phyloP scores from a whole-genome alignment of 306 rosid genomes.

The Oemleria cerasiformis region DNA sequence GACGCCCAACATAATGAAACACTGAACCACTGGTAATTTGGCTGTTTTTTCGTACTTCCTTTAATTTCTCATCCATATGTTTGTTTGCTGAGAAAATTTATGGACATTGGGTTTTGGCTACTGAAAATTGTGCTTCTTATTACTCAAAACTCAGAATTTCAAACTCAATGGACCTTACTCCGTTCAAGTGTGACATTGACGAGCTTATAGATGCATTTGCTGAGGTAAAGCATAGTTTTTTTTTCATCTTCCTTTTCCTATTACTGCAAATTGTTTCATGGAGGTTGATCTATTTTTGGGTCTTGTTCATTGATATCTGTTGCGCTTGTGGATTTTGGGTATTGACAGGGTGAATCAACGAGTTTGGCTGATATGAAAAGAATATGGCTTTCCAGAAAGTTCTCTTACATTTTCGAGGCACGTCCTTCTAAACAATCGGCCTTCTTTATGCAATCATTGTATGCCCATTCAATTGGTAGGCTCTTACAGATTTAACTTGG shows the following conservation, averaged over 20 bases:
- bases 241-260: constrained; percentile 11
- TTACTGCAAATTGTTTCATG: not conserved
- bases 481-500: not conserved
- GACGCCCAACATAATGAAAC: too few species aligned
- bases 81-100: too few species aligned
- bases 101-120: not conserved
- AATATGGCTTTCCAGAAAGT: constrained; percentile 70
- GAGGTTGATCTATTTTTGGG: not conserved
- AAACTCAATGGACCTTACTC: constrained; percentile 39
- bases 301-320: not conserved
- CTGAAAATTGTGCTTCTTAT: not conserved
- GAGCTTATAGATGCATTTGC: constrained; percentile 63
- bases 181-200: constrained; percentile 67
- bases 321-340: constrained; percentile 14
- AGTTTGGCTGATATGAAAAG: constrained; percentile 70
- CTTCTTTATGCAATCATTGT: constrained; percentile 87
- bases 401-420: constrained; percentile 79
- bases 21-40: too few species aligned
- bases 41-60: too few species aligned
- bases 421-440: constrained; percentile 64
- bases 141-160: not conserved
- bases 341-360: constrained; percentile 47
- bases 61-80: too few species aligned
- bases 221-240: constrained; percentile 36
- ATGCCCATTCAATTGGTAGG: constrained; percentile 75